phyloP scores from a whole-genome alignment of 2,329 filamentous ascomycete species.

The Intubia oerlemansii region DNA sequence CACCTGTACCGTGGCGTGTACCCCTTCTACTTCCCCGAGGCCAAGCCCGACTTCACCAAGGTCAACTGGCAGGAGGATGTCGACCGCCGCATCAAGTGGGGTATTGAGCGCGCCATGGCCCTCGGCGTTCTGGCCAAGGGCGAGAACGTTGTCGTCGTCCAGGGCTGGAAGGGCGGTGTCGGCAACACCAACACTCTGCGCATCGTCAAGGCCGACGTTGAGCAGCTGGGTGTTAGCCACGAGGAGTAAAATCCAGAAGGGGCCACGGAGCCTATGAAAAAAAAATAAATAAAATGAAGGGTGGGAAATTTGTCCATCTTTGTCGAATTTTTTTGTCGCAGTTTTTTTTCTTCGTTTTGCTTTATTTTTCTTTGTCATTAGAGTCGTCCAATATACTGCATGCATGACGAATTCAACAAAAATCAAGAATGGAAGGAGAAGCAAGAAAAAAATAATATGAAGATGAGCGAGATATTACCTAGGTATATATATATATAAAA shows the following conservation, averaged over 20 bases:
- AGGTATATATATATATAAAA: too few species aligned
- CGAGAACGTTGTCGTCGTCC: slow-evolving; percentile 62
- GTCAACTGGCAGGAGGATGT: slow-evolving; percentile 98
- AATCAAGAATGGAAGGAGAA: background rate
- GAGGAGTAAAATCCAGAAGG: too few species aligned
- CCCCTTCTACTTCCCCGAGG: slow-evolving; percentile 83
- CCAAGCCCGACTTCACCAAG: slow-evolving; percentile 83
- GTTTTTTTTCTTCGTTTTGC: background rate
- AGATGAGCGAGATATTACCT: too few species aligned
- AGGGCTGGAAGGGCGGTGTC: slow-evolving; percentile 83
- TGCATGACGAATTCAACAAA: background rate
- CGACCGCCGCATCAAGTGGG: slow-evolving; percentile 94
- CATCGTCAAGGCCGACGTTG: slow-evolving; percentile 38
- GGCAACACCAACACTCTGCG: slow-evolving; percentile 72
- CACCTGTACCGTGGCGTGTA: slow-evolving; percentile 97
- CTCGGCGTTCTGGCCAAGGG: slow-evolving; percentile 54
- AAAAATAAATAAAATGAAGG: slow-evolving; percentile 1
- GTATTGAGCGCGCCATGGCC: slow-evolving; percentile 66
- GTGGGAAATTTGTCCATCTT: background rate
- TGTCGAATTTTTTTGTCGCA: background rate
- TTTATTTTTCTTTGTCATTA: background rate
- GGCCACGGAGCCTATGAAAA: too few species aligned
- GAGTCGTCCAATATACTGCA: too few species aligned
- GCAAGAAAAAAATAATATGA: background rate
- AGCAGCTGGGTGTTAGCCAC: slow-evolving; percentile 34